Evolutionary conservation across 2,329 filamentous ascomycete genomes (phyloP).

Genomic region (Cucurbitaria berberidis): DNA sequence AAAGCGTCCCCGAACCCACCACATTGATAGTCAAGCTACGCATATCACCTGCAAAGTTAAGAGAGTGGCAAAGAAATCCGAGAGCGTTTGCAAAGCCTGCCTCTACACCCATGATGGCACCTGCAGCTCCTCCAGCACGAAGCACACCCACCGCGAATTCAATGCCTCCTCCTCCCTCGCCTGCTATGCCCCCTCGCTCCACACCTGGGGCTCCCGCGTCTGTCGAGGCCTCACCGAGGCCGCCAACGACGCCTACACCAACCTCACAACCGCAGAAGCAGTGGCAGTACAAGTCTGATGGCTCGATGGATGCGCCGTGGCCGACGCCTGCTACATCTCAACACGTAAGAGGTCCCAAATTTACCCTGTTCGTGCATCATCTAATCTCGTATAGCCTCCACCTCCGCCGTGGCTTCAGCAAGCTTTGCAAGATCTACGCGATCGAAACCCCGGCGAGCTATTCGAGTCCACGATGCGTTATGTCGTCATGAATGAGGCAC

Average conservation of each 20-base stretch:
- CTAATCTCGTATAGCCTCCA: slow-evolving; percentile 67
- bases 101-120: slow-evolving; percentile 54
- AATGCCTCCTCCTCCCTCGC: slow-evolving; percentile 63
- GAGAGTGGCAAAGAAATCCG: slow-evolving; percentile 66
- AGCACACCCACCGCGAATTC: slow-evolving; percentile 59
- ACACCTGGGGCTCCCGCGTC: slow-evolving; percentile 32
- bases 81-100: slow-evolving; percentile 52
- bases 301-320: slow-evolving; percentile 69
- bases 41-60: slow-evolving; percentile 74
- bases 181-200: slow-evolving; percentile 47
- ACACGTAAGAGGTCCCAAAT: slow-evolving; percentile 61
- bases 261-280: slow-evolving; percentile 38
- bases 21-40: slow-evolving; percentile 74
- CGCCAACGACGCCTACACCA: slow-evolving; percentile 48
- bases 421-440: slow-evolving; percentile 74
- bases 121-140: slow-evolving; percentile 54
- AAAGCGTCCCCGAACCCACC: slow-evolving; percentile 70
- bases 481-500: slow-evolving; percentile 71
- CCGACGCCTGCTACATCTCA: slow-evolving; percentile 65
- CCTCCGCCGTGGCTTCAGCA: slow-evolving; percentile 84
- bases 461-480: slow-evolving; percentile 95
- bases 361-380: not conserved
- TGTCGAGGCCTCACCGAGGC: slow-evolving; percentile 38
- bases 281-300: slow-evolving; percentile 52
- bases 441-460: slow-evolving; percentile 75